phyloP scores from a whole-genome alignment of 805 yeast species.

The Torulaspora indica region DNA sequence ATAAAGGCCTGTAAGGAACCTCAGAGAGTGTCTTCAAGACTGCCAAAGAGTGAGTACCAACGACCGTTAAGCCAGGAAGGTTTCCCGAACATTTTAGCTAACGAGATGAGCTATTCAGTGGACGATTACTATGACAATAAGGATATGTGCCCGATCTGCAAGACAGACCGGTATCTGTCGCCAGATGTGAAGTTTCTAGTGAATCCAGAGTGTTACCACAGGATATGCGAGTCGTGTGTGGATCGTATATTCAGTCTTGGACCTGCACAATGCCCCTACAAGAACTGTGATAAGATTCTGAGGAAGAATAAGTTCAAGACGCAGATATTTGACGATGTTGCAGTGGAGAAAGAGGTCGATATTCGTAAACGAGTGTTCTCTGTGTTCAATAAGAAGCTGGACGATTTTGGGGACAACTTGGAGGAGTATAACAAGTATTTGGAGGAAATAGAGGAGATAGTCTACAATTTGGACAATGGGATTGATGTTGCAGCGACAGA shows the following conservation, averaged over 20 bases:
- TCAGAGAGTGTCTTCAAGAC: neutral
- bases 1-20: neutral
- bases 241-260: slow-evolving; percentile 92
- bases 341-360: slow-evolving; percentile 89
- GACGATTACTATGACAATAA: slow-evolving; percentile 47
- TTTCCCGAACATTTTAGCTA: neutral
- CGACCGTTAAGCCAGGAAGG: neutral
- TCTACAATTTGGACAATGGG: slow-evolving; percentile 69
- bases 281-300: slow-evolving; percentile 79
- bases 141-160: slow-evolving; percentile 97
- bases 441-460: slow-evolving; percentile 76
- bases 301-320: slow-evolving; percentile 86
- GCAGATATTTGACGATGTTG: slow-evolving; percentile 87
- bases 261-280: slow-evolving; percentile 95
- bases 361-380: slow-evolving; percentile 70
- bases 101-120: slow-evolving; percentile 17
- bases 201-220: slow-evolving; percentile 97
- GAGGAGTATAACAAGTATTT: slow-evolving; percentile 69
- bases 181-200: slow-evolving; percentile 90
- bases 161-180: slow-evolving; percentile 87
- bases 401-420: slow-evolving; percentile 56
- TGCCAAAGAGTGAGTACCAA: slow-evolving; percentile 3
- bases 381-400: slow-evolving; percentile 74
- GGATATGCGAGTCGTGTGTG: slow-evolving; percentile 94
- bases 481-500: slow-evolving; percentile 67